Base-by-base conservation (phyloP, 192 early-diverging fungal genomes). In the Jimgerdemannia flammicorona region DNA sequence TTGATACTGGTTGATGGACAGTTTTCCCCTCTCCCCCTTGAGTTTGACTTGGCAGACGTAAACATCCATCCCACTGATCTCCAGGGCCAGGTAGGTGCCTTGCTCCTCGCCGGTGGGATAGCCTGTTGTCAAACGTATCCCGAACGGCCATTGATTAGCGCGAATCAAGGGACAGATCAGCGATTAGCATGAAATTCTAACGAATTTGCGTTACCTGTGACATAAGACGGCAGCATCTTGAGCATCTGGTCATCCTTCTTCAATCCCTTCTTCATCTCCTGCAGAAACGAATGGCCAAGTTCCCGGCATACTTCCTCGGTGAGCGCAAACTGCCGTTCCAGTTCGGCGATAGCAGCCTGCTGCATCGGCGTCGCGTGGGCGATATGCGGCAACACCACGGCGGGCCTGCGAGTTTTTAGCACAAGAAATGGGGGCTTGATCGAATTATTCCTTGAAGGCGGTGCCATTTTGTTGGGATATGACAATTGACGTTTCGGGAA, bases 61-160 rank as follows among this genome's bases (percentile, higher is more conserved):
- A n/a, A 99, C 89, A 84, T 99, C 96, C 70, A 94, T 93, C 20
- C 97, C 96, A 49, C 95, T 94, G 44, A 99, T 87, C 76, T 99
- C 97, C 54, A 99, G 80, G 18, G 97, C 95, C 44, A 99, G 89
- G 80, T 88, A 95, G 4, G 89, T 89, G 43, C 97, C 97, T 49
- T 84, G 87, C 77, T 99, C 97, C 78, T 89, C 86, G 29, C 97
- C 97, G 59, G 91, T 92, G 1, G 95, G 95, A 9, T 91, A 83
- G n/a, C 87, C 81, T 77, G 80, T 18, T 0, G 19, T 41, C 19
- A 20, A 68, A 41, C 18, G 19, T 68, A 9, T 41, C 6, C 67
- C 6, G 19, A 41, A 9, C 9, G 14, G 64, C 64, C 14, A 65
- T 65, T 20, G 19, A 68, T 40, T 68, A 9, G 40, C 6, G 6